Conservation (phyloP, 495 filamentous ascomycete genomes). For the Evansstolkia leycettana region DNA sequence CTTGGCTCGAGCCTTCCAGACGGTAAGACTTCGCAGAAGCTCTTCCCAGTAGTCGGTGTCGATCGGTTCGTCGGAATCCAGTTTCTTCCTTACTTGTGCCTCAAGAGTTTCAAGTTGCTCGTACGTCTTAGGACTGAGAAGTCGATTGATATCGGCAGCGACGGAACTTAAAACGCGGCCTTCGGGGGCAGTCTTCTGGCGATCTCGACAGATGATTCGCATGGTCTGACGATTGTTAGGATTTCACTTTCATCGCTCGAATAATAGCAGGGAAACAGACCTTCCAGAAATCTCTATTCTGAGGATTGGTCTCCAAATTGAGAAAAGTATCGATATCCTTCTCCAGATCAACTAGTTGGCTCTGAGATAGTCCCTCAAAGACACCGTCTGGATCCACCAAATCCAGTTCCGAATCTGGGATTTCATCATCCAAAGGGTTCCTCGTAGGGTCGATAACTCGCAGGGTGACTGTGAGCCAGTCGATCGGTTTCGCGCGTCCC, state of each 20-base stretch:
- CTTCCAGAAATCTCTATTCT: conserved; percentile 81
- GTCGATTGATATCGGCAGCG: conserved; percentile 72
- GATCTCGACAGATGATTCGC: conserved; percentile 72
- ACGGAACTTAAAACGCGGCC: conserved; percentile 71
- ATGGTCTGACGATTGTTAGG: conserved; percentile 46
- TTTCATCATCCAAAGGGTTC: conserved; percentile 69
- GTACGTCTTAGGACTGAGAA: conserved; percentile 75
- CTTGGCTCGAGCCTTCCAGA: conserved; percentile 87
- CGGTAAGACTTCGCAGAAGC: conserved; percentile 66
- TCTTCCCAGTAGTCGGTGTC: conserved; percentile 98
- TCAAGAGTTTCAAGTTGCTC: conserved; percentile 78
- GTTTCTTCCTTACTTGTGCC: conserved; percentile 68
- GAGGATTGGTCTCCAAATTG: conserved; percentile 60
- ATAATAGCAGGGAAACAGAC: conserved; percentile 21
- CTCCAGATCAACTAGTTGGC: conserved; percentile 64
- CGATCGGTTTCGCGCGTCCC: conserved; percentile 82
- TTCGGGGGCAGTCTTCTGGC: conserved; percentile 54
- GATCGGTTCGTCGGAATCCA: conserved; percentile 80
- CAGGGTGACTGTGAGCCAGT: conserved; percentile 88
- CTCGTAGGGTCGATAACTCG: conserved; percentile 77
- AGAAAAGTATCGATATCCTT: conserved; percentile 81
- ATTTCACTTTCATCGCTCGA: not conserved
- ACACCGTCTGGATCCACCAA: conserved; percentile 74
- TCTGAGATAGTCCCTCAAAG: conserved; percentile 60
- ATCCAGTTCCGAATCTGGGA: conserved; percentile 61